These are phyloP conservation scores for Taiozyma sp. DNA, from an alignment of 1,139 yeast species.

Conservation along the genomic window DNA sequence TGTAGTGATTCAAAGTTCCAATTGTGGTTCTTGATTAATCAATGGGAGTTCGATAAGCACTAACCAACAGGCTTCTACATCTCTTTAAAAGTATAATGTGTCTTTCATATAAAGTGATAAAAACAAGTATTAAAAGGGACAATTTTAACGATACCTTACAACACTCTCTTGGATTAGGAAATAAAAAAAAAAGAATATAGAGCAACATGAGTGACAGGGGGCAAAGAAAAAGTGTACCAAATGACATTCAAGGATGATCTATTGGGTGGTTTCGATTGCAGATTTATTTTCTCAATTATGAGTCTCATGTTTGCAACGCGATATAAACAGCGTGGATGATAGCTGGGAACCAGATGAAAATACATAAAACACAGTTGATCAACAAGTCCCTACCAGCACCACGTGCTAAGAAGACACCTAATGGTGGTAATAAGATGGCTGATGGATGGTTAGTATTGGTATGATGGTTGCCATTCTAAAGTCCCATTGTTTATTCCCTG, in stretches of 20 bases:
- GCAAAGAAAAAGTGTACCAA: background rate
- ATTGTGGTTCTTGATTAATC: no score
- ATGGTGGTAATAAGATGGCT: slow-evolving; percentile 67
- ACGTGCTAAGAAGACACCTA: slow-evolving; percentile 63
- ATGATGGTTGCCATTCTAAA: background rate
- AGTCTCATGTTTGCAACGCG: slow-evolving; percentile 31
- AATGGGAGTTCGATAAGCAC: no score
- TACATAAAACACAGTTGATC: slow-evolving; percentile 58
- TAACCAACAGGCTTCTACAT: background rate
- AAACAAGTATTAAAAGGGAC: background rate
- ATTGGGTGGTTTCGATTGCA: no score
- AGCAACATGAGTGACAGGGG: background rate
- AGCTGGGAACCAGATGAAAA: slow-evolving; percentile 71
- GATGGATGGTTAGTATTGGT: slow-evolving; percentile 1
- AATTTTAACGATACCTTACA: background rate
- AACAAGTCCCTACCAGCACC: slow-evolving; percentile 60
- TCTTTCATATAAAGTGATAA: background rate
- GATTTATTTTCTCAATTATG: background rate
- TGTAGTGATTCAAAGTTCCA: no score
- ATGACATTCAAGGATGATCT: no score
- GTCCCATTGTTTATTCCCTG: background rate
- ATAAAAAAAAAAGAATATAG: background rate
- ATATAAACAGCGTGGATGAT: slow-evolving; percentile 67
- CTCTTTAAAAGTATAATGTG: background rate
- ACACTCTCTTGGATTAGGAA: background rate